phyloP scores from a whole-genome alignment of 805 yeast species.

The Ogataea salicorniae region DNA sequence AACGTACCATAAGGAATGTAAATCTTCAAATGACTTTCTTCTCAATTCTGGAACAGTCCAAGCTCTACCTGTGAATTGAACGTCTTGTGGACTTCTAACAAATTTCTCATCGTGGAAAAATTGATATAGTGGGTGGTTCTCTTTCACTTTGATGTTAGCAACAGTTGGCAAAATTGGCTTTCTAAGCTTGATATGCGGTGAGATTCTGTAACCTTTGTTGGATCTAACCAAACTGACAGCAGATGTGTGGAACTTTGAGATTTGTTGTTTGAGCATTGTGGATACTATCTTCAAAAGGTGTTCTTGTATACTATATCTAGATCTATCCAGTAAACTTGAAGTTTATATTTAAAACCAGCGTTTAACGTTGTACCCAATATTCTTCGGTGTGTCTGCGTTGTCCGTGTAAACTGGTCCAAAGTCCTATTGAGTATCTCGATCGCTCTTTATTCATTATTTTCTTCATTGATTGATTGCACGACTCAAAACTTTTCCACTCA shows the following conservation, averaged over 20 bases:
- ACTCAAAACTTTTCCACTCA: no score
- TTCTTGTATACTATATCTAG: no score
- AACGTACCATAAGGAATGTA: slow-evolving; percentile 88
- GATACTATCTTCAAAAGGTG: neutral
- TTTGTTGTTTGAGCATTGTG: slow-evolving; percentile 13
- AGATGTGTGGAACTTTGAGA: slow-evolving; percentile 32
- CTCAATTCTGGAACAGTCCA: slow-evolving; percentile 90
- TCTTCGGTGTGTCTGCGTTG: no score
- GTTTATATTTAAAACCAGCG: no score
- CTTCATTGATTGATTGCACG: no score
- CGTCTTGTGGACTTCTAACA: slow-evolving; percentile 52
- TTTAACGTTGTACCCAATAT: no score
- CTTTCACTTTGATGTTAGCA: slow-evolving; percentile 63
- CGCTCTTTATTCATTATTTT: no score
- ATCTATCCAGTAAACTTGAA: no score
- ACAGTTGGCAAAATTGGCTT: slow-evolving; percentile 84
- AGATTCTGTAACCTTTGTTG: slow-evolving; percentile 32
- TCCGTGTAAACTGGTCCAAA: no score
- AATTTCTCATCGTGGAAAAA: slow-evolving; percentile 67
- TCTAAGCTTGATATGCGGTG: slow-evolving; percentile 50
- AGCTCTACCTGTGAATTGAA: slow-evolving; percentile 55
- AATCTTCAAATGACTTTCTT: slow-evolving; percentile 84
- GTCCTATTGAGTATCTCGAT: no score
- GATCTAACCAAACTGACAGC: slow-evolving; percentile 30
- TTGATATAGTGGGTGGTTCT: slow-evolving; percentile 93